Conservation (phyloP, 1,284 basidiomycete genomes). For the Mycocalia duriaeana region DNA sequence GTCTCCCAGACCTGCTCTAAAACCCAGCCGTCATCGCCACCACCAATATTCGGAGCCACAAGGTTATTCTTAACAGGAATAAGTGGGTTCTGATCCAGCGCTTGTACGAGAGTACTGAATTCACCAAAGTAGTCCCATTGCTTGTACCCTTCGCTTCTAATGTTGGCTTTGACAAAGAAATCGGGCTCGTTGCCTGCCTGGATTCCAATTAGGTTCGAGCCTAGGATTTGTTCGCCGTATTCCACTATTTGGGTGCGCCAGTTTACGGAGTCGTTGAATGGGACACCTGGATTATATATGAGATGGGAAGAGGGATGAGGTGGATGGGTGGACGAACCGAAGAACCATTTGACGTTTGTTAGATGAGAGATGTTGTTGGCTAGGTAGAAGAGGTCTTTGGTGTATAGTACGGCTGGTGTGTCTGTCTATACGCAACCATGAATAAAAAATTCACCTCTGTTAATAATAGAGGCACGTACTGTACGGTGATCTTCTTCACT, state of each 20-base stretch:
- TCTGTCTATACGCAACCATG: no score
- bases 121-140: constrained; percentile 46
- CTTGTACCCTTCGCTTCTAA: constrained; percentile 24
- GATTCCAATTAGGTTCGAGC: constrained; percentile 50
- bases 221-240: constrained; percentile 42
- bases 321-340: no score
- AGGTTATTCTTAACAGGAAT: constrained; percentile 25
- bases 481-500: not conserved
- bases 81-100: constrained; percentile 32
- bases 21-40: constrained; percentile 41
- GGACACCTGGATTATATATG: constrained; percentile 34
- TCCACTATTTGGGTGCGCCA: constrained; percentile 51
- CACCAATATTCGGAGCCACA: constrained; percentile 46
- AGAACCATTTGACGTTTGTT: constrained; percentile 56
- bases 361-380: constrained; percentile 52
- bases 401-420: constrained; percentile 57
- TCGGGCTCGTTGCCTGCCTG: constrained; percentile 74
- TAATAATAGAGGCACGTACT: not conserved
- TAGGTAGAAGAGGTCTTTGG: constrained; percentile 52
- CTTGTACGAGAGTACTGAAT: constrained; percentile 37
- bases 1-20: constrained; percentile 41
- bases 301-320: no score
- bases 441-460: no score
- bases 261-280: constrained; percentile 47
- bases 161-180: constrained; percentile 36